A percentile compares a stretch with the other conserved stretches of the same genome.
Evolutionary conservation across 2,329 filamentous ascomycete genomes (phyloP).

Genomic region (Lecanicillium sp.): DNA sequence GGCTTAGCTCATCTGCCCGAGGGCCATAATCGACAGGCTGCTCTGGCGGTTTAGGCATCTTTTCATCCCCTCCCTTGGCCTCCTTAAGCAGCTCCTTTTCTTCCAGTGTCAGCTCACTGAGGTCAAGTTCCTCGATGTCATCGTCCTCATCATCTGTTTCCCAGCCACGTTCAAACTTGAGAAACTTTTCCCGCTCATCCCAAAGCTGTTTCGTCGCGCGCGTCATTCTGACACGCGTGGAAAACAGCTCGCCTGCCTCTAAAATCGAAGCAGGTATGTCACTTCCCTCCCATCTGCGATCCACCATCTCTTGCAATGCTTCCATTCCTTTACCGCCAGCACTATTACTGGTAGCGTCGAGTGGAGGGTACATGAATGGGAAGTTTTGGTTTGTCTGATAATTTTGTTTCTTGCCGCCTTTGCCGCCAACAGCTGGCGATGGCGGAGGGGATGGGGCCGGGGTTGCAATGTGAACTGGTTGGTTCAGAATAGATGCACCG

Average conservation of each 20-base stretch:
- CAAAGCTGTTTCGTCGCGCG: slow-evolving; percentile 87
- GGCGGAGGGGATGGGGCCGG: slow-evolving; percentile 92
- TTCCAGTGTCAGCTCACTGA: slow-evolving; percentile 33
- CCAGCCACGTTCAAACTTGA: slow-evolving; percentile 91
- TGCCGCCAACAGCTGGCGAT: slow-evolving; percentile 77
- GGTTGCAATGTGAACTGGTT: slow-evolving; percentile 97
- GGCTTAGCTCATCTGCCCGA: slow-evolving; percentile 34
- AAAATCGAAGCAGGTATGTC: slow-evolving; percentile 91
- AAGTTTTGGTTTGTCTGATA: slow-evolving; percentile 99
- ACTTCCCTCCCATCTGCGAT: slow-evolving; percentile 84
- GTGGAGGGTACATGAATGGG: slow-evolving; percentile 90
- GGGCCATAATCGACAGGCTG: slow-evolving; percentile 37
- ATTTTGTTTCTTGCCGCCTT: slow-evolving; percentile 96
- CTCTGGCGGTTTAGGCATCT: slow-evolving; percentile 15
- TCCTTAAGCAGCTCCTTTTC: slow-evolving; percentile 34
- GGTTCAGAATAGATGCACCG: slow-evolving; percentile 78
- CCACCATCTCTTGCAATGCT: slow-evolving; percentile 74
- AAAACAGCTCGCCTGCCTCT: slow-evolving; percentile 89
- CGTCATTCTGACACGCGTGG: slow-evolving; percentile 82
- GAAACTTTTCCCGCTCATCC: slow-evolving; percentile 85
- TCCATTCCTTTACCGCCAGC: slow-evolving; percentile 83
- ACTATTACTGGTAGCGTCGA: slow-evolving; percentile 82
- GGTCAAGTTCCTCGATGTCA: slow-evolving; percentile 38
- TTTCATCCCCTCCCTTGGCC: slow-evolving; percentile 27
- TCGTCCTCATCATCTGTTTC: slow-evolving; percentile 35